Evolutionary conservation across 2,329 filamentous ascomycete genomes (phyloP).

Genomic region (Hymenoscyphus scutula): DNA sequence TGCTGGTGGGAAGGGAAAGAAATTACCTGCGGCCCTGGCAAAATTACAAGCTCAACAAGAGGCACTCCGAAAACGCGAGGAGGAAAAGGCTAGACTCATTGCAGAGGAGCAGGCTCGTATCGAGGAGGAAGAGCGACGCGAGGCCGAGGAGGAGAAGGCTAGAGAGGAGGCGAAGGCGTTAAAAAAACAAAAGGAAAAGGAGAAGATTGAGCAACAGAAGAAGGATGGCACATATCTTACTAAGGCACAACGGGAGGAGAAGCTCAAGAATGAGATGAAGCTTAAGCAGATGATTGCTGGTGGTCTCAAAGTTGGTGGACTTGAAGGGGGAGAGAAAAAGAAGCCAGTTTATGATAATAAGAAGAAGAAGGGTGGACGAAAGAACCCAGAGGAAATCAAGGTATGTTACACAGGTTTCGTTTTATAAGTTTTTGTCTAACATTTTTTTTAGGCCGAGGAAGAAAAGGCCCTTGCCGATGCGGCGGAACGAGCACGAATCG

Average conservation of each 20-base stretch:
- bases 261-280: constrained; percentile 74
- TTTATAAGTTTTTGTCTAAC: constrained; percentile 15
- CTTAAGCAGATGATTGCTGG: constrained; percentile 82
- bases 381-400: constrained; percentile 50
- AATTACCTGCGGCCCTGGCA: constrained; percentile 72
- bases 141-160: constrained; percentile 65
- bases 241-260: constrained; percentile 81
- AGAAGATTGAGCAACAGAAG: constrained; percentile 82
- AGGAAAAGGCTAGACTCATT: constrained; percentile 56
- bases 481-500: constrained; percentile 64
- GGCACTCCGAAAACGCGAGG: constrained; percentile 62
- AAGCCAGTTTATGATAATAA: constrained; percentile 74
- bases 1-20: constrained; percentile 77
- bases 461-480: constrained; percentile 76
- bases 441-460: constrained; percentile 60
- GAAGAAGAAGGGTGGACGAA: constrained; percentile 69
- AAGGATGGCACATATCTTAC: constrained; percentile 84
- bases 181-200: constrained; percentile 85
- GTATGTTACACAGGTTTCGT: constrained; percentile 37
- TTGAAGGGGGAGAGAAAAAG: constrained; percentile 52
- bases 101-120: constrained; percentile 64
- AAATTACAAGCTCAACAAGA: constrained; percentile 82
- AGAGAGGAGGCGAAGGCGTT: constrained; percentile 70
- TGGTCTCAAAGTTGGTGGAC: constrained; percentile 68
- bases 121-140: constrained; percentile 63